Evolutionary conservation across 1,139 yeast genomes (phyloP), one percentile per base, ranked within the genome.

Genomic region (Pichia sp.): DNA sequence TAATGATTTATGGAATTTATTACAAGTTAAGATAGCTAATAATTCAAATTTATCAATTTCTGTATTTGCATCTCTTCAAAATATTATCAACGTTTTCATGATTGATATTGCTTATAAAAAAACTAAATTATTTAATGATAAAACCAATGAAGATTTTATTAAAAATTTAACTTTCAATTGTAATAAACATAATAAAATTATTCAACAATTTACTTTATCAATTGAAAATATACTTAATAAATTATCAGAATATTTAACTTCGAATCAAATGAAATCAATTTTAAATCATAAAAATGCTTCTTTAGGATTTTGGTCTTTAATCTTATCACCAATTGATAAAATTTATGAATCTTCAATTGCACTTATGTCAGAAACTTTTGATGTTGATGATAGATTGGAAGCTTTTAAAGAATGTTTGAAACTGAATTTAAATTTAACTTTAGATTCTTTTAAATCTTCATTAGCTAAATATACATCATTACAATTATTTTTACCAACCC

Each of bases 331-430:
- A 0, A 64, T 68, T 39, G 64, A 63, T 23, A 59, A 59, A 16
- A 60, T 78, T 4, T 78, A 76, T 45, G 88, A 84, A 54, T 72
- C 82, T 2, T 82, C 93, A 1, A 71, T 84, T 14, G 84, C 82
- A 49, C 69, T 87, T 20, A 57, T 88, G 6, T 81, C 83, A 52
- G 91, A 85, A 52, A 78, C 86, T 0, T 84, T 76, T 59, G 95
- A 87, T 54, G 89, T 72, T 57, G 83, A 69, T 52, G 93, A 64
- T 6, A 70, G 89, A 50, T 65, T 76, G 37, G 95, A 84, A 57
- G 88, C 89, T 25, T 69, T 86, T 22, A 75, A 70, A 38, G 72
- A 72, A 4, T 33, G 37, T 26, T 36, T 88, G 25, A 62, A 61
- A 13, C 56, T 63, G 13, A 68, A 76, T 48, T 51, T 70, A 8